These are phyloP conservation scores for Neopestalotiopsis sp. DNA, from an alignment of 2,329 filamentous ascomycete species.

Conservation along the genomic window DNA sequence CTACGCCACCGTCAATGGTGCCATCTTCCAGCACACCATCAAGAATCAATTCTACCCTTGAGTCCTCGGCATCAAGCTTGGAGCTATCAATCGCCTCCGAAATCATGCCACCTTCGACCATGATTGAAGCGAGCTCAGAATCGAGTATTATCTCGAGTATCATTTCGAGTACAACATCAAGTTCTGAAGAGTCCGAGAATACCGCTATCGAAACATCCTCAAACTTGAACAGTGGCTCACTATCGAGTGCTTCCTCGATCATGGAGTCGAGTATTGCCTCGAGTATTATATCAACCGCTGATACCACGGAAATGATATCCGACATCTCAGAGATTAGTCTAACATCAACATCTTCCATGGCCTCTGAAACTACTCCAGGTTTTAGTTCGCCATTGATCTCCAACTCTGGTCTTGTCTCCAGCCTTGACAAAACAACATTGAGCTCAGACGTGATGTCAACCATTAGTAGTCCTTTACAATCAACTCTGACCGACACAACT, in stretches of 20 bases:
- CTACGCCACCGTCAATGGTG: not conserved
- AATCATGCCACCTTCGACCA: not conserved
- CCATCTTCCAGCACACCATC: not conserved
- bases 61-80: not conserved
- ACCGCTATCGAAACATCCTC: not conserved
- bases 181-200: not conserved
- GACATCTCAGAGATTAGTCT: not conserved
- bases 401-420: not conserved
- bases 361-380: not conserved
- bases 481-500: not conserved
- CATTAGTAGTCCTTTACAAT: not conserved
- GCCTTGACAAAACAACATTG: not conserved
- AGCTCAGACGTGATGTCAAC: not conserved
- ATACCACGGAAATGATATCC: not conserved
- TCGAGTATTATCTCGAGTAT: not conserved
- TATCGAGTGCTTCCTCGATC: not conserved
- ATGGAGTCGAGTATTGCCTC: not conserved
- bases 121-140: not conserved
- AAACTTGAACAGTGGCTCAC: not conserved
- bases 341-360: not conserved
- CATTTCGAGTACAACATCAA: not conserved
- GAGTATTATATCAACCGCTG: not conserved
- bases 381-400: not conserved
- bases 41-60: not conserved
- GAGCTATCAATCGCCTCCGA: not conserved